Evolutionary conservation across 2,329 filamentous ascomycete species (phyloP), one percentile per base, ranked within the genome.

Genomic region (Phialocephala subalpina): DNA sequence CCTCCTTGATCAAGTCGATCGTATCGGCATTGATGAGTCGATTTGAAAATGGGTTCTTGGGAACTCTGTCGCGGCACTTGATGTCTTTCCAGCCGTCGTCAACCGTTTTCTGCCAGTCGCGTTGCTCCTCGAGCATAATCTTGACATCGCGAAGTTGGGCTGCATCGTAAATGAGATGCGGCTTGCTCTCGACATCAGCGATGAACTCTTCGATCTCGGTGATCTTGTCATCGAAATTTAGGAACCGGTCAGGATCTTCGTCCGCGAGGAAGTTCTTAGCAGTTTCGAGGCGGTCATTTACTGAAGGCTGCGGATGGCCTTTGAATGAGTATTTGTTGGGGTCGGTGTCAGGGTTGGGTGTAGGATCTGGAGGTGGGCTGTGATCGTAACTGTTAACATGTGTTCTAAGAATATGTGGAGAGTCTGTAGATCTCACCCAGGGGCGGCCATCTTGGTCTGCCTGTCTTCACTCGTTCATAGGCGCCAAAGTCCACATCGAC

Each of bases 191-290:
- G 38, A 74, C 49, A 27, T 70, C 58, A 18, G 61, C 27, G 14
- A 76, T 36, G 35, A 72, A 76, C 16, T 71, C 69, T 49, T 73
- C 67, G n/a, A 76, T 73, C 29, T 76, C 59, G 0, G 7, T 72
- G 8, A 80, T 73, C 59, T 80, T 79, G 12, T 67, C 57, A 1
- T 78, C 70, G 78, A 83, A 86, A 52, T 77, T 69, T 1, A 76
- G 53, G 64, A 78, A 80, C 18, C 81, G 78, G 63, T 82, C 78
- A 6, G 75, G 70, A 68, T 87, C 83, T 67, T 84, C 80, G 35
- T 85, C 82, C 3, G 79, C 72, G 25, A 88, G 80, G 67, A 84
- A 87, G 68, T 80, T 81, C 58, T 73, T 68, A n/a, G 75, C 64
- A 42, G 77, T 73, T 45, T 72, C 36, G 35, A 82, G 73, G 2